A percentile compares a stretch with the other conserved stretches of the same genome.
phyloP scores from a whole-genome alignment of 306 rosid species.

The Psophocarpus tetragonolobus region DNA sequence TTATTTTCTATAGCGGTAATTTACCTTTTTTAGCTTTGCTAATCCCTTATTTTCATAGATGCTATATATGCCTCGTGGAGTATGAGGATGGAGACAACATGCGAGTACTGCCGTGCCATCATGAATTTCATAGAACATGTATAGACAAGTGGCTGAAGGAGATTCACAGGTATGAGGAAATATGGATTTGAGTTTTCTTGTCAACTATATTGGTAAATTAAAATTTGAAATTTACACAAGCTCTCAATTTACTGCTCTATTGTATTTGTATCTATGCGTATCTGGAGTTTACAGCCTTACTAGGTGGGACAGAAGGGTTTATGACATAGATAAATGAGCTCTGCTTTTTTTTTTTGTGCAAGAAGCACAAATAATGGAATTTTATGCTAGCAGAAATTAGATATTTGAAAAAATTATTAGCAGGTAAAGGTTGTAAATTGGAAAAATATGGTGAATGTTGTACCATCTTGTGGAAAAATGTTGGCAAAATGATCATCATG shows the following conservation, averaged over 20 bases:
- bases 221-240: background rate
- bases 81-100: slow-evolving; percentile 83
- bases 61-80: slow-evolving; percentile 94
- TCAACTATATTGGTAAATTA: background rate
- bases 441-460: background rate
- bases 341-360: background rate
- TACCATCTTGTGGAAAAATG: background rate
- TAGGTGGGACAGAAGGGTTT: background rate
- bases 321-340: background rate
- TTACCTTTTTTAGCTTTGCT: background rate
- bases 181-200: background rate
- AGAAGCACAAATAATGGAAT: background rate
- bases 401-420: background rate
- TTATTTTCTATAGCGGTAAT: background rate
- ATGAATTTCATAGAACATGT: slow-evolving; percentile 78
- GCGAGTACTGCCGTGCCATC: slow-evolving; percentile 79
- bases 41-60: slow-evolving; percentile 43
- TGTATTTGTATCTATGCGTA: background rate
- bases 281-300: background rate
- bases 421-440: background rate
- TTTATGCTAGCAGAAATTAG: background rate
- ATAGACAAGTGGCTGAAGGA: slow-evolving; percentile 96
- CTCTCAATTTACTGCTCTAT: background rate
- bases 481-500: too few species aligned
- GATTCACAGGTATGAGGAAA: slow-evolving; percentile 70